Evolutionary conservation across 768 basidiomycete genomes (phyloP).

Genomic region (Auricularia sp.): DNA sequence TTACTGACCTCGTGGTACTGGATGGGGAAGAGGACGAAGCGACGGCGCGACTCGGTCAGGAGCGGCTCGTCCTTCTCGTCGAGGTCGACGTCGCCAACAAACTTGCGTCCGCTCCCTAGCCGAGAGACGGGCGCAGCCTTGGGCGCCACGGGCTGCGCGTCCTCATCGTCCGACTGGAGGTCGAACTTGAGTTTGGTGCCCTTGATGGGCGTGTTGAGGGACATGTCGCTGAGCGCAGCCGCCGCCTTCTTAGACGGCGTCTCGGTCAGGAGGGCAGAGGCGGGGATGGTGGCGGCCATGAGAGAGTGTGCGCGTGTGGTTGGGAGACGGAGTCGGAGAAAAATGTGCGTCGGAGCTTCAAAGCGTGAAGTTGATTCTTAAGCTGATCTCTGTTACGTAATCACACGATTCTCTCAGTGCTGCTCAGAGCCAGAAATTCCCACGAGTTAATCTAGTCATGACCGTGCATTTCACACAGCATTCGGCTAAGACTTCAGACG

Average conservation of each 20-base stretch:
- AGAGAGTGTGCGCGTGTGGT: slow-evolving; percentile 1
- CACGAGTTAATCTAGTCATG: no score
- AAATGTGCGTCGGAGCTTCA: neutral
- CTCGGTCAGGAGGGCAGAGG: slow-evolving; percentile 21
- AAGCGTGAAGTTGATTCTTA: neutral
- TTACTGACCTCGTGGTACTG: slow-evolving; percentile 74
- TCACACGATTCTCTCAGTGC: no score
- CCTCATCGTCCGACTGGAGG: slow-evolving; percentile 18
- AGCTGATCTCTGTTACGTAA: neutral
- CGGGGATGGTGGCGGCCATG: slow-evolving; percentile 18
- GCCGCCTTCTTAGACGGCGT: slow-evolving; percentile 37
- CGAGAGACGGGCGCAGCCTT: slow-evolving; percentile 17
- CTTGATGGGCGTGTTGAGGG: slow-evolving; percentile 25
- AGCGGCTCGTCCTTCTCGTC: slow-evolving; percentile 72
- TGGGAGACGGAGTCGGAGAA: neutral
- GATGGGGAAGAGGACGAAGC: slow-evolving; percentile 91
- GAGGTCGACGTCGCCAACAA: slow-evolving; percentile 63
- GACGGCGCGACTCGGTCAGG: slow-evolving; percentile 60
- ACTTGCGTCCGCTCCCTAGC: slow-evolving; percentile 35
- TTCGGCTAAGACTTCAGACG: no score
- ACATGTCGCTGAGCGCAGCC: slow-evolving; percentile 23
- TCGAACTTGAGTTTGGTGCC: slow-evolving; percentile 15
- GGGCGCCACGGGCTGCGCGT: slow-evolving; percentile 11
- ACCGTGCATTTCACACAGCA: no score
- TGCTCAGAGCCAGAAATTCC: no score